Conservation (phyloP, 1,139 yeast species). For the Blastobotrys arbuscula region DNA sequence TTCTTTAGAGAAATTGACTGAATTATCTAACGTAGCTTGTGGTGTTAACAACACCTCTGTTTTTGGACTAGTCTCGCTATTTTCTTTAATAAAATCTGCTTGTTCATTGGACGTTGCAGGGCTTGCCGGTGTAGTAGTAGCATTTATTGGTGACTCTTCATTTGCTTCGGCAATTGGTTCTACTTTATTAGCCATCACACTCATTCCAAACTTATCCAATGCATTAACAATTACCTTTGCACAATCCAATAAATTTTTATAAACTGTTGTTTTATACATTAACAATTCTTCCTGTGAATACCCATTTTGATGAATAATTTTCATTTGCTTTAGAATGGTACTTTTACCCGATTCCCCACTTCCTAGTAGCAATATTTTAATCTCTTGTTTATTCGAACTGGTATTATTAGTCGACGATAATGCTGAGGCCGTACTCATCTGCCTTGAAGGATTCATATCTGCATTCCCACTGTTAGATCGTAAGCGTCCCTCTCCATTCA, state of each 20-base stretch:
- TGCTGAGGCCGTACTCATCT: constrained; percentile 7
- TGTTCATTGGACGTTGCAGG: not conserved
- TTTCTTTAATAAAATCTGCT: not conserved
- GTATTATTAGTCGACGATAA: not conserved
- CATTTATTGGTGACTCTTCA: not conserved
- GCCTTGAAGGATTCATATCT: not conserved
- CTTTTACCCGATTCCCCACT: constrained; percentile 77
- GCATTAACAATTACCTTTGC: constrained; percentile 57
- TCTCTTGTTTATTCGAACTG: constrained; percentile 28
- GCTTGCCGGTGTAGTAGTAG: constrained; percentile 1
- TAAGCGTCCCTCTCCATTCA: not conserved
- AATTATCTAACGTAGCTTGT: not conserved
- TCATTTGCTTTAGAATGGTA: constrained; percentile 71
- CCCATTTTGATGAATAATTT: constrained; percentile 66
- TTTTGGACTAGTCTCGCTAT: not conserved
- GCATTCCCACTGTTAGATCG: not conserved
- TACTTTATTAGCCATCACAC: constrained; percentile 8
- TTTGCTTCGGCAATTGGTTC: not conserved
- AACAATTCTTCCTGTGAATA: constrained; percentile 55
- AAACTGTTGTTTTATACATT: constrained; percentile 63
- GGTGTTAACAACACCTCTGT: not conserved
- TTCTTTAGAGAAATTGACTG: constrained; percentile 15
- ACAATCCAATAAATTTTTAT: constrained; percentile 59
- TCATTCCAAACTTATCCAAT: constrained; percentile 32
- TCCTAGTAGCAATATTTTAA: constrained; percentile 61